Conservation (phyloP, 1,284 basidiomycete genomes). For the Pyrrhoderma noxium region DNA sequence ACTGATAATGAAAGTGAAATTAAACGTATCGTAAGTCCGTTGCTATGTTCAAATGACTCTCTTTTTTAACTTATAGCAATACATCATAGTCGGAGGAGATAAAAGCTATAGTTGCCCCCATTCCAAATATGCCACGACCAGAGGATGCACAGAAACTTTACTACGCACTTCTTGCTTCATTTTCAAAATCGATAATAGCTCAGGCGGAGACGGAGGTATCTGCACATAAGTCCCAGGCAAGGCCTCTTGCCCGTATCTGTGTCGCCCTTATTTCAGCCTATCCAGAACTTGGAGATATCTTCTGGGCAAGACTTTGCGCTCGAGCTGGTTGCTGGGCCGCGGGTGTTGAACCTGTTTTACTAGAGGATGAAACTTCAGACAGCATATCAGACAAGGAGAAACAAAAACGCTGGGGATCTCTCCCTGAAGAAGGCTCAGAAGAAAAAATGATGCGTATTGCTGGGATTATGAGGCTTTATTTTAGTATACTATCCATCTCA, state of each 20-base stretch:
- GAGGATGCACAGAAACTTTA: constrained; percentile 39
- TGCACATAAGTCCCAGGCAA: constrained; percentile 79
- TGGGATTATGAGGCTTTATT: constrained; percentile 86
- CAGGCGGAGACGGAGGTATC: constrained; percentile 95
- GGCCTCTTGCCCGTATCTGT: constrained; percentile 75
- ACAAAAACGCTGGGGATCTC: constrained; percentile 67
- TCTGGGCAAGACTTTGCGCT: constrained; percentile 84
- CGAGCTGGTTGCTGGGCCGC: constrained; percentile 69
- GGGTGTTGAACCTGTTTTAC: constrained; percentile 36
- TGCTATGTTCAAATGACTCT: not conserved
- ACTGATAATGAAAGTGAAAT: constrained; percentile 76
- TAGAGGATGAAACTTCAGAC: constrained; percentile 27
- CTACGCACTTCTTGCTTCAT: constrained; percentile 75
- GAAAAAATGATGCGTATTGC: constrained; percentile 74
- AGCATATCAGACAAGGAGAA: constrained; percentile 41
- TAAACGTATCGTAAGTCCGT: constrained; percentile 54
- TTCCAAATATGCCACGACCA: constrained; percentile 31
- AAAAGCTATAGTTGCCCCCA: constrained; percentile 40
- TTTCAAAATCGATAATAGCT: constrained; percentile 82
- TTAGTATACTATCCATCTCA: constrained; percentile 57
- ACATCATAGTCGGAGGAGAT: constrained; percentile 38
- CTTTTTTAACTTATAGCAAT: constrained; percentile 1
- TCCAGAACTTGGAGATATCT: constrained; percentile 59
- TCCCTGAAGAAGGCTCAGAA: constrained; percentile 46
- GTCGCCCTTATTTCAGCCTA: constrained; percentile 60